These are phyloP conservation scores for Camillea tinctor DNA, from an alignment of 2,329 filamentous ascomycete species.

Conservation along the genomic window DNA sequence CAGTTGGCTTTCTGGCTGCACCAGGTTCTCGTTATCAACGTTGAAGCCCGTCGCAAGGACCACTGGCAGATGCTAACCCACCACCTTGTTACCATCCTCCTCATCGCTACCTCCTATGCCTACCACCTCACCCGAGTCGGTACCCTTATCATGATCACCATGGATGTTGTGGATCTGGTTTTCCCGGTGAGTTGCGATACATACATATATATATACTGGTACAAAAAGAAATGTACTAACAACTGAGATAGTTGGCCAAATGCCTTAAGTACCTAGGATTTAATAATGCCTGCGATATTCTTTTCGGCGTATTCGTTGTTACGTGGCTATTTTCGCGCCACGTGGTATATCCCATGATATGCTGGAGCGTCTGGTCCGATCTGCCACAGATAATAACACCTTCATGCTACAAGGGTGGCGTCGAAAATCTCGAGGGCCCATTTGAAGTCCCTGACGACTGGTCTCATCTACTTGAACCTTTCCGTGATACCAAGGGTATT, in stretches of 20 bases:
- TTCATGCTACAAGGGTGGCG: slow-evolving; percentile 69
- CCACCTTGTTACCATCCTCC: slow-evolving; percentile 79
- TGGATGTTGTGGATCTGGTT: slow-evolving; percentile 88
- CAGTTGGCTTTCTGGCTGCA: slow-evolving; percentile 92
- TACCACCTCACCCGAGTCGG: slow-evolving; percentile 84
- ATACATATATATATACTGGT: too few species aligned
- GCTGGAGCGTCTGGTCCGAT: slow-evolving; percentile 75
- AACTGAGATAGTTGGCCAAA: slow-evolving; percentile 67
- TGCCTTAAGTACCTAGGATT: slow-evolving; percentile 85
- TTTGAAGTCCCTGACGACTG: slow-evolving; percentile 48
- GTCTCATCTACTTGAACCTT: slow-evolving; percentile 69
- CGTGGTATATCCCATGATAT: slow-evolving; percentile 71
- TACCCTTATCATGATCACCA: slow-evolving; percentile 81
- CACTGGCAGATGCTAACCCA: slow-evolving; percentile 94
- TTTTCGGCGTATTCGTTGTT: slow-evolving; percentile 80
- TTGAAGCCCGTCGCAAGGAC: slow-evolving; percentile 90
- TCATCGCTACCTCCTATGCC: slow-evolving; percentile 78
- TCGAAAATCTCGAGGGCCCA: slow-evolving; percentile 53
- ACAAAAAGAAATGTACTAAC: slow-evolving; percentile 4
- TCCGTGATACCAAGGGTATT: slow-evolving; percentile 66
- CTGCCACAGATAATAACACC: slow-evolving; percentile 59
- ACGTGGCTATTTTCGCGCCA: slow-evolving; percentile 82
- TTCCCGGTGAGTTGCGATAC: slow-evolving; percentile 64
- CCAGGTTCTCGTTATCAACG: slow-evolving; percentile 87
- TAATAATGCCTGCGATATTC: slow-evolving; percentile 71